Base-by-base conservation (phyloP, 805 yeast genomes). In the Pichia gijzeniarum region DNA sequence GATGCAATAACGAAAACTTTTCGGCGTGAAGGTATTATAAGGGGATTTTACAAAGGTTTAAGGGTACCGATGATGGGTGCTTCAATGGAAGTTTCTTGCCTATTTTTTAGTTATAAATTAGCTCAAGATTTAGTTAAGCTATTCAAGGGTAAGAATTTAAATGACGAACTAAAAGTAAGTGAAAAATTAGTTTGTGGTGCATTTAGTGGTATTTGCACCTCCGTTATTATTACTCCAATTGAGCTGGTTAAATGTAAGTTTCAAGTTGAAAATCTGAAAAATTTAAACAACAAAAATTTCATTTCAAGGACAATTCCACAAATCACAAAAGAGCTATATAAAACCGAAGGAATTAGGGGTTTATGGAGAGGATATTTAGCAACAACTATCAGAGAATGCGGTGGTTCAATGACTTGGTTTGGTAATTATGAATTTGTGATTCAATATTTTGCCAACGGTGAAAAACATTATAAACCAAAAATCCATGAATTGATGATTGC, bases 351-450 rank as follows among this genome's bases (percentile, higher is more conserved):
- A 0, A 6, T 86, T 0, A 36, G 53, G 9, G 96, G 96, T 0
- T 70, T 90, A 49, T 90, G 96, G 95, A 77, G 77, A 51, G 98
- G 98, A 2, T 89, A 89, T 53, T 68, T 80, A 0, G 81, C 93
- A 18, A 90, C 98, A 0, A 65, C 87, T 40, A 51, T 85, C 2
- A 74, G 97, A 55, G 98, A 90, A 60, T 74, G 86, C 33, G 82
- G 89, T 25, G 97, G 97, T 7, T 85, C 96, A 2, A 86, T 95
- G 4, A 81, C 91, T 2, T 90, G 97, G 97, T 90, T 90, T 67
- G 91, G 95, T 0, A 77, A 93, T 16, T 89, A 89, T 61, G 96
- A 89, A 59, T 65, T 72, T 38, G 65, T 74, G 7, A 61, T 68
- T 18, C 55, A 55, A 1, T 52, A 57, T n/a, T 66, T 77, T 51